Percentiles rank a stretch among this genome's conserved stretches.
phyloP scores from a whole-genome alignment of 2,329 filamentous ascomycete species.

The Alternaria triticina region DNA sequence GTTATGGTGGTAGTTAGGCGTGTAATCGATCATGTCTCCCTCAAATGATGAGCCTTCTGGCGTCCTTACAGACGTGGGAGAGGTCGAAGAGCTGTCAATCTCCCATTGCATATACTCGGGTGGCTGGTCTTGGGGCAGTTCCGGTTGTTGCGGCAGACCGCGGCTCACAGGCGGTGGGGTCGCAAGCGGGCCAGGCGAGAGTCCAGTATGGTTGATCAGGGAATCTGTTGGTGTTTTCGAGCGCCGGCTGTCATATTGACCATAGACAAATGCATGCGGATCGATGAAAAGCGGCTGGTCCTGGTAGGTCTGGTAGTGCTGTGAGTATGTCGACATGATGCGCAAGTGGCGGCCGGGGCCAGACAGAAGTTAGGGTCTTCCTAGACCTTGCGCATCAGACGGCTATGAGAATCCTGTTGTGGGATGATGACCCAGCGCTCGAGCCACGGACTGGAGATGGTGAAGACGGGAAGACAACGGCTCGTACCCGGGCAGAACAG shows the following conservation, averaged over 20 bases:
- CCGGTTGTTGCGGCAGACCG: conserved; percentile 39
- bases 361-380: conserved; percentile 24
- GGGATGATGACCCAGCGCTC: conserved; percentile 28
- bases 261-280: conserved; percentile 27
- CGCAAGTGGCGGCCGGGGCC: conserved; percentile 27
- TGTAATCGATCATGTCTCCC: conserved; percentile 38
- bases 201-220: conserved; percentile 41
- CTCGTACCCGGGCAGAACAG: conserved; percentile 26
- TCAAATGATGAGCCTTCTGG: conserved; percentile 44
- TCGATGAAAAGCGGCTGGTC: conserved; percentile 29
- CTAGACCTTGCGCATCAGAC: conserved; percentile 34
- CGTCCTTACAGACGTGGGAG: conserved; percentile 44
- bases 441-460: conserved; percentile 31
- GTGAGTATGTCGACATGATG: conserved; percentile 41
- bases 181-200: conserved; percentile 43
- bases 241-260: conserved; percentile 32
- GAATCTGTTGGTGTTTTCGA: conserved; percentile 46
- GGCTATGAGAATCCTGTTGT: conserved; percentile 35
- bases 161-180: conserved; percentile 43
- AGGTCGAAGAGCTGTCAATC: conserved; percentile 43
- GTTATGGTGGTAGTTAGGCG: conserved; percentile 38
- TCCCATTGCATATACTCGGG: conserved; percentile 43
- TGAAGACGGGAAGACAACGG: conserved; percentile 25
- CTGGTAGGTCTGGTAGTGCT: conserved; percentile 25
- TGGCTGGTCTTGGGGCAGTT: conserved; percentile 31